Conservation (phyloP, 345 rosid genomes). For the rapeseed (Brassica napus) region Da-Ae NC_063445.1:18146001-18146500, state of each 20-base stretch:
- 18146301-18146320: background rate
- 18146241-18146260: background rate
- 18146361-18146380: background rate
- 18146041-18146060: conserved; percentile 27
- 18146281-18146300: background rate
- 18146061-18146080: conserved; percentile 30
- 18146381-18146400: background rate
- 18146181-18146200: conserved; percentile 38
- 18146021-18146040: conserved; percentile 32
- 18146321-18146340: background rate
- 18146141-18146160: conserved; percentile 53
- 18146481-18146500: background rate
- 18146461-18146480: background rate
- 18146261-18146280: background rate
- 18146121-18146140: conserved; percentile 41
- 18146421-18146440: background rate
- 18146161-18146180: conserved; percentile 35
- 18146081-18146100: conserved; percentile 13
- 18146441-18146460: conserved; percentile 8
- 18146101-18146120: conserved; percentile 56
- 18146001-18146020: background rate
- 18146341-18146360: background rate
- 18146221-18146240: conserved; percentile 22
- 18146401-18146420: background rate
- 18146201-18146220: conserved; percentile 13